A percentile compares a stretch with the other conserved stretches of the same genome.
These are phyloP conservation scores for Moricandia moricandioides DNA, from an alignment of 345 rosid genomes.

Conservation along the genomic window DNA sequence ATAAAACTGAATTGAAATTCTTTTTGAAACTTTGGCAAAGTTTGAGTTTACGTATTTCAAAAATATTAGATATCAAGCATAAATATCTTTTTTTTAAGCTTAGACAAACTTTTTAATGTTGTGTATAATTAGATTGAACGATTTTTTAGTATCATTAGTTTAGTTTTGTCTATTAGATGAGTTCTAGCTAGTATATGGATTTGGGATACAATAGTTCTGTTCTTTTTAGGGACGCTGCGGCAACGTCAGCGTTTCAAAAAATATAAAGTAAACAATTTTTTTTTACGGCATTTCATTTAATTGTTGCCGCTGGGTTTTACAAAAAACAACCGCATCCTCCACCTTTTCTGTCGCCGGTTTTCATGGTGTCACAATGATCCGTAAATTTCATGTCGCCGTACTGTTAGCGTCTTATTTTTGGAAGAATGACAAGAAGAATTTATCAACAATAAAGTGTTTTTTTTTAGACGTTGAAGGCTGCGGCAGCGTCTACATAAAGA, in stretches of 20 bases:
- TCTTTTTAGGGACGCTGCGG: not conserved
- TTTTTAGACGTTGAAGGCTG: not conserved
- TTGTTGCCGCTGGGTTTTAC: not conserved
- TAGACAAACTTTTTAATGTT: not conserved
- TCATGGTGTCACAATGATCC: not conserved
- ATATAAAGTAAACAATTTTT: no score
- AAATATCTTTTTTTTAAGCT: not conserved
- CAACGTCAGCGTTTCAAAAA: not conserved
- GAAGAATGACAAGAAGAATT: not conserved
- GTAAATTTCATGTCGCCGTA: not conserved
- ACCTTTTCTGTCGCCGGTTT: not conserved
- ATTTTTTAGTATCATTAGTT: not conserved
- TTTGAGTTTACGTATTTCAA: not conserved
- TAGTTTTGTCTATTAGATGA: not conserved
- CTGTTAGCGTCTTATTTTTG: not conserved
- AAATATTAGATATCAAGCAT: not conserved
- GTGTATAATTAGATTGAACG: not conserved
- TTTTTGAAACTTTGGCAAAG: not conserved
- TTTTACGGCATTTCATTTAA: not conserved
- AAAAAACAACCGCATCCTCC: not conserved
- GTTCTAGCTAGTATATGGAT: not conserved
- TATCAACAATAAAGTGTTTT: not conserved
- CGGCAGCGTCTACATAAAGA: not conserved
- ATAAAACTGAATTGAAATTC: not conserved
- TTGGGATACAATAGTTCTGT: not conserved